Conservation (phyloP, 2,329 filamentous ascomycete species). For the Drechslerella stenobrocha region DNA sequence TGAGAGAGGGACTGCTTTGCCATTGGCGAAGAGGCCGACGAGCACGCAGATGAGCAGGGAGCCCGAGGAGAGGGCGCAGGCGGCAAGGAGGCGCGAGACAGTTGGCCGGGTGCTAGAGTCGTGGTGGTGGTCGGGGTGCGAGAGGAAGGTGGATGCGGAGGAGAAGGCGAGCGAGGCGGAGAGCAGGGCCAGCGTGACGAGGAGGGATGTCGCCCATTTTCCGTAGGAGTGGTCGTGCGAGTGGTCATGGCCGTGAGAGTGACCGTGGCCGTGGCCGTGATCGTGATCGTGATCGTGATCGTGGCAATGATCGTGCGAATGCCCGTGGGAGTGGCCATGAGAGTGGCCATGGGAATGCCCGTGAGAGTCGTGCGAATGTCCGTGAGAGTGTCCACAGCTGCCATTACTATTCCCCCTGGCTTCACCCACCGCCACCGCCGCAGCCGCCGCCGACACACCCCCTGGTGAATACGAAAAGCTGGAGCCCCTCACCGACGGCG, state of each 20-base stretch:
- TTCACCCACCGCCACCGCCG: slow-evolving; percentile 10
- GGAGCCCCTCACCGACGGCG: slow-evolving; percentile 10
- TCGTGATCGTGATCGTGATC: slow-evolving; percentile 17
- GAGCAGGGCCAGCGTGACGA: slow-evolving; percentile 42
- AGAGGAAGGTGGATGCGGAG: slow-evolving; percentile 45
- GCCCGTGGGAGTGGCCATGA: slow-evolving; percentile 14
- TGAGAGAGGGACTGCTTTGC: slow-evolving; percentile 12
- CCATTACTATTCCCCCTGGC: too few relatives aligned
- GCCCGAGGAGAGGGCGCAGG: slow-evolving; percentile 43
- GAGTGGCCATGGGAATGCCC: slow-evolving; percentile 9
- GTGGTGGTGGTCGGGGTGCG: slow-evolving; percentile 33
- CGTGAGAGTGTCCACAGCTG: slow-evolving; percentile 11
- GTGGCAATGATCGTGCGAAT: slow-evolving; percentile 17
- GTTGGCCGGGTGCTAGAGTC: slow-evolving; percentile 5
- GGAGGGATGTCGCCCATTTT: slow-evolving; percentile 18
- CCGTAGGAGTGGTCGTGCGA: slow-evolving; percentile 12
- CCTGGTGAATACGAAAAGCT: slow-evolving; percentile 23
- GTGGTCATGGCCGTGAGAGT: slow-evolving; percentile 18
- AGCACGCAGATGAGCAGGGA: slow-evolving; percentile 29
- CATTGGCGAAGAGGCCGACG: slow-evolving; percentile 30
- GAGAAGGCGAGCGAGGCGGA: slow-evolving; percentile 44
- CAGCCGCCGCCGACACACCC: slow-evolving; percentile 29
- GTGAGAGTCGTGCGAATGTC: slow-evolving; percentile 1
- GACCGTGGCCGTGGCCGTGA: slow-evolving; percentile 8
- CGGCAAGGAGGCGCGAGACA: slow-evolving; percentile 32